These are phyloP conservation scores for Mycena olivaceomarginata DNA, from an alignment of 768 basidiomycete genomes.

Conservation along the genomic window DNA sequence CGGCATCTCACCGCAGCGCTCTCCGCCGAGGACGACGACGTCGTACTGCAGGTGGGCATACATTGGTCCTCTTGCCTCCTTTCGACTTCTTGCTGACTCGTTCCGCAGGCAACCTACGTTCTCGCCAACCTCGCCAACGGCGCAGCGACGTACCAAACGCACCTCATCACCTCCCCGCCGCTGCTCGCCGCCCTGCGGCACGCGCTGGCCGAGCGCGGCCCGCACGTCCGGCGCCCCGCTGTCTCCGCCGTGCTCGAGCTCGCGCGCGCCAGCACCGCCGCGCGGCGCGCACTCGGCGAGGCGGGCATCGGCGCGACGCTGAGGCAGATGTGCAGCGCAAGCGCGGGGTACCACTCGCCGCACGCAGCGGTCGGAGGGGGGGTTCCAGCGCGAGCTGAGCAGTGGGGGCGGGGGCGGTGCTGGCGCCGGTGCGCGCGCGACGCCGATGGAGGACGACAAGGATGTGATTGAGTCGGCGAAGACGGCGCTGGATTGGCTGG, in stretches of 20 bases:
- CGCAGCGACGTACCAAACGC: conserved; percentile 64
- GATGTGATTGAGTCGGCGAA: conserved; percentile 76
- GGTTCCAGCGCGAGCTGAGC: conserved; percentile 42
- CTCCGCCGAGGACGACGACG: conserved; percentile 70
- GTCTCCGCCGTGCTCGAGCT: conserved; percentile 77
- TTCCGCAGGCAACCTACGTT: conserved; percentile 68
- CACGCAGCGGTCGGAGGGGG: conserved; percentile 42
- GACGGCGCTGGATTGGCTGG: conserved; percentile 72
- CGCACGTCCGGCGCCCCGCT: conserved; percentile 76
- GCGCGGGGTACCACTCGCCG: conserved; percentile 2
- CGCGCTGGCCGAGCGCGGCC: conserved; percentile 76
- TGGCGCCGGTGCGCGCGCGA: conserved; percentile 52
- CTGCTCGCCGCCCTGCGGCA: conserved; percentile 73
- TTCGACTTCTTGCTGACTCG: conserved; percentile 4
- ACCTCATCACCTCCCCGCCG: conserved; percentile 67
- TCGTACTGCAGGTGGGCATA: conserved; percentile 68
- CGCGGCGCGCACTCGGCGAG: conserved; percentile 54
- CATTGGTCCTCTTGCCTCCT: background rate
- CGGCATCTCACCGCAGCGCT: conserved; percentile 68
- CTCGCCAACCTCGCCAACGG: conserved; percentile 85
- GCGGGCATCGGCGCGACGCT: conserved; percentile 65
- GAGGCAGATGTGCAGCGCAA: conserved; percentile 61
- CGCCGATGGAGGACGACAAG: conserved; percentile 74
- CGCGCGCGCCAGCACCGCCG: conserved; percentile 61
- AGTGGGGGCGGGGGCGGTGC: conserved; percentile 30